A percentile compares a stretch with the other conserved stretches of the same genome.
Conservation (phyloP, 2,329 filamentous ascomycete species). For the Xylaria sp. region DNA sequence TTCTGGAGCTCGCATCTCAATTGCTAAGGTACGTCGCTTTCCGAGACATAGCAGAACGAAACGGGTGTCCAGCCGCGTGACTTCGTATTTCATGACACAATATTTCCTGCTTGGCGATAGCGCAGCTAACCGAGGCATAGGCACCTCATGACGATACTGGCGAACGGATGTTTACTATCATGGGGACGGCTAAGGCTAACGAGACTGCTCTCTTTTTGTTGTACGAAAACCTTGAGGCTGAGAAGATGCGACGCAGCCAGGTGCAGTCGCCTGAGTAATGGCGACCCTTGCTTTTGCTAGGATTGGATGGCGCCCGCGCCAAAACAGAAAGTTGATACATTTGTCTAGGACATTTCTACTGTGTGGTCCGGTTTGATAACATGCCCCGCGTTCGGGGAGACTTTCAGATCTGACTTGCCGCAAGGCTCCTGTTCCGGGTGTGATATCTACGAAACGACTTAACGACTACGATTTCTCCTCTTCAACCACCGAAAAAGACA, state of each 20-base stretch:
- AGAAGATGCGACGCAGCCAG: slow-evolving; percentile 98
- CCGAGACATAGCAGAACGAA: neutral
- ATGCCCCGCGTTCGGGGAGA: slow-evolving; percentile 58
- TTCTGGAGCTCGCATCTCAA: slow-evolving; percentile 95
- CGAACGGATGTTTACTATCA: slow-evolving; percentile 99
- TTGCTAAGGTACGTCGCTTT: slow-evolving; percentile 76
- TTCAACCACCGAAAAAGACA: slow-evolving; percentile 40
- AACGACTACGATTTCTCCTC: slow-evolving; percentile 50
- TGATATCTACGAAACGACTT: slow-evolving; percentile 58
- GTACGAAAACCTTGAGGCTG: slow-evolving; percentile 98
- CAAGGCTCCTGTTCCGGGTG: slow-evolving; percentile 63
- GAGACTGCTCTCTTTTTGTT: slow-evolving; percentile 95
- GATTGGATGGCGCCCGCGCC: slow-evolving; percentile 40
- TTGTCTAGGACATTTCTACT: slow-evolving; percentile 52
- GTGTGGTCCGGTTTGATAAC: slow-evolving; percentile 61
- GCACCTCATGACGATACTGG: slow-evolving; percentile 96
- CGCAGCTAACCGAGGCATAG: slow-evolving; percentile 50
- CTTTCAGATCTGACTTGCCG: slow-evolving; percentile 71
- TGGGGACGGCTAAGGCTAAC: slow-evolving; percentile 91
- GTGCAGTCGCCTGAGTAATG: slow-evolving; percentile 65
- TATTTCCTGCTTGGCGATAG: neutral
- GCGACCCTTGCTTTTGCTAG: slow-evolving; percentile 25
- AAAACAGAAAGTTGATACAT: slow-evolving; percentile 50
- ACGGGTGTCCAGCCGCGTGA: neutral
- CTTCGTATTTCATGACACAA: neutral